Conservation (phyloP, 768 basidiomycete genomes). For the Rhodocollybia butyracea region DNA sequence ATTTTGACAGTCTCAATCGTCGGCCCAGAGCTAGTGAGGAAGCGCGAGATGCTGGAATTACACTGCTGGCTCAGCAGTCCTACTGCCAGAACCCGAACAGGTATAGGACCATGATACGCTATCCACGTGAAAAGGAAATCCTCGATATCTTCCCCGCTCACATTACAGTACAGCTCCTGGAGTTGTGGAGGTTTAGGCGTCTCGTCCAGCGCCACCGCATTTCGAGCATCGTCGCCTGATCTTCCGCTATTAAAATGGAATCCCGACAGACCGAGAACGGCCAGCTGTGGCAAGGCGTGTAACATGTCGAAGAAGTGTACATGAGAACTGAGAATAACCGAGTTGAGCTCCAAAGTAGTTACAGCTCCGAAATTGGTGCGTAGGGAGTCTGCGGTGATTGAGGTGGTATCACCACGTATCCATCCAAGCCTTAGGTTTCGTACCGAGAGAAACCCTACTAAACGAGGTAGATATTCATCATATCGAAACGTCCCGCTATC, state of each 20-base stretch:
- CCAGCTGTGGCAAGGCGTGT: background rate
- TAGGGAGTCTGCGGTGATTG: background rate
- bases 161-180: background rate
- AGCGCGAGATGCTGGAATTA: background rate
- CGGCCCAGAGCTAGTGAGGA: background rate
- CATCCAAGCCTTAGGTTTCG: background rate
- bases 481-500: background rate
- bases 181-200: background rate
- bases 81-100: background rate
- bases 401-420: background rate
- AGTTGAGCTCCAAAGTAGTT: background rate
- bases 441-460: background rate
- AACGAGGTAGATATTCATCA: background rate
- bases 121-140: constrained; percentile 2
- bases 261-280: background rate
- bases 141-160: background rate
- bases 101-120: background rate
- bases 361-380: background rate
- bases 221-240: background rate
- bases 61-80: background rate
- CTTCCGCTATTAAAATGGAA: background rate
- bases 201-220: background rate
- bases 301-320: constrained; percentile 2
- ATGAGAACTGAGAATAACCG: background rate
- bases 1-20: background rate